These are phyloP conservation scores for Phytophthora sojae DNA, from an alignment of 352 stramenopile species.

Conservation along the genomic window DNA sequence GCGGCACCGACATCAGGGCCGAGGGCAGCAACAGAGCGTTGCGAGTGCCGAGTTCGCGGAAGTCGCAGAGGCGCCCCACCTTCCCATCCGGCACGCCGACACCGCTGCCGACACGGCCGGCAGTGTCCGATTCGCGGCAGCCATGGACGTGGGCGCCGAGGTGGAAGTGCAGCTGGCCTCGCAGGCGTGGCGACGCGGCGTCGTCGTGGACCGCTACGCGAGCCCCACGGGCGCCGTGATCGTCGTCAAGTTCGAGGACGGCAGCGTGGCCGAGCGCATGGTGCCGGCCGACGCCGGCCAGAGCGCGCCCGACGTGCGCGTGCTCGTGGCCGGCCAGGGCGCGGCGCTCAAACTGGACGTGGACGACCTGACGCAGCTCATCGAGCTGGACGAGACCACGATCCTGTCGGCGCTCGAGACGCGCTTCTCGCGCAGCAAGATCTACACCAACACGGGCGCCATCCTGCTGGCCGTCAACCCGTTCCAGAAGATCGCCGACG, in stretches of 20 bases:
- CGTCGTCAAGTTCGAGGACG: conserved; percentile 76
- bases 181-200: conserved; percentile 55
- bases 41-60: no score
- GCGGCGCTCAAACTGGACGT: conserved; percentile 43
- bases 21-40: no score
- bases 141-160: conserved; percentile 73
- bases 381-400: conserved; percentile 75
- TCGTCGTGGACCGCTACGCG: conserved; percentile 72
- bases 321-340: conserved; percentile 23
- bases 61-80: no score
- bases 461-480: conserved; percentile 89
- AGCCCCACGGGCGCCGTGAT: conserved; percentile 60
- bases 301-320: conserved; percentile 36
- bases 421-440: conserved; percentile 77
- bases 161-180: conserved; percentile 63
- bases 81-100: conserved; percentile 16
- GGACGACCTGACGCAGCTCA: conserved; percentile 85
- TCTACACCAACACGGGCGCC: conserved; percentile 88
- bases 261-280: conserved; percentile 50
- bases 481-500: conserved; percentile 70
- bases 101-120: conserved; percentile 1
- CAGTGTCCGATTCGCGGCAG: conserved; percentile 27
- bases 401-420: conserved; percentile 76
- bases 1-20: no score
- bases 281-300: conserved; percentile 52